Percentiles rank a stretch among this genome's conserved stretches.
Evolutionary conservation across 2,329 filamentous ascomycete species (phyloP).

Genomic region (Alternaria sp.): DNA sequence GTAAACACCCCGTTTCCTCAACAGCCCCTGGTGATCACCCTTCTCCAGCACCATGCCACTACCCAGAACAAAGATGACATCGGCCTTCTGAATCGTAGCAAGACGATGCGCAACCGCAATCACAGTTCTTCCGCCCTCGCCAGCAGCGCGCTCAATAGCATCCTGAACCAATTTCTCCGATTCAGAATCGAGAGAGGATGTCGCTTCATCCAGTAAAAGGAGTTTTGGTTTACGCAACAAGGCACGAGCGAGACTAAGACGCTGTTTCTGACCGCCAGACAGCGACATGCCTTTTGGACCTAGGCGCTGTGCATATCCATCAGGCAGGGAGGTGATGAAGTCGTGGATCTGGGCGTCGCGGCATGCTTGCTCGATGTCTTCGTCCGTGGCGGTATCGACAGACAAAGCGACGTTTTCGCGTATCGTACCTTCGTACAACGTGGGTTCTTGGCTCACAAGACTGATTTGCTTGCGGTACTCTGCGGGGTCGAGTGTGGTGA

Average conservation of each 20-base stretch:
- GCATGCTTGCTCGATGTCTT: slow-evolving; percentile 42
- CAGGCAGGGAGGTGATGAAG: slow-evolving; percentile 45
- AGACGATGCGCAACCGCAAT: slow-evolving; percentile 47
- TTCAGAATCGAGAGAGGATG: slow-evolving; percentile 41
- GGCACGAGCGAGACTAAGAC: slow-evolving; percentile 42
- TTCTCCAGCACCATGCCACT: slow-evolving; percentile 42
- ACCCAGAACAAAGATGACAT: slow-evolving; percentile 47
- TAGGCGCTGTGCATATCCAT: slow-evolving; percentile 43
- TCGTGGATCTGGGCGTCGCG: slow-evolving; percentile 48
- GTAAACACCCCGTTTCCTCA: slow-evolving; percentile 40
- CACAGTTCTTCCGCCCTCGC: slow-evolving; percentile 35
- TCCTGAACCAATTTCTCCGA: slow-evolving; percentile 44
- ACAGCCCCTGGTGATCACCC: slow-evolving; percentile 39
- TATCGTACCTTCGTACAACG: slow-evolving; percentile 54
- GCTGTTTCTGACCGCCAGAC: slow-evolving; percentile 46
- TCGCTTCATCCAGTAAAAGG: slow-evolving; percentile 47
- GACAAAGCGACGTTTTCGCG: slow-evolving; percentile 48
- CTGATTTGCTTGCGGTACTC: slow-evolving; percentile 52
- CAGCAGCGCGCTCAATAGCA: slow-evolving; percentile 41
- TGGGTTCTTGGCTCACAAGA: slow-evolving; percentile 56
- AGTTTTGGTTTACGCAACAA: slow-evolving; percentile 41
- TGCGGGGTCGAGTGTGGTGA: slow-evolving; percentile 43
- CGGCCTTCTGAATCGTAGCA: slow-evolving; percentile 48
- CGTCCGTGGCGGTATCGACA: slow-evolving; percentile 37
- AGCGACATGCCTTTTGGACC: slow-evolving; percentile 46